phyloP scores from a whole-genome alignment of 805 yeast genomes.

The Ogataea polymorpha region DNA sequence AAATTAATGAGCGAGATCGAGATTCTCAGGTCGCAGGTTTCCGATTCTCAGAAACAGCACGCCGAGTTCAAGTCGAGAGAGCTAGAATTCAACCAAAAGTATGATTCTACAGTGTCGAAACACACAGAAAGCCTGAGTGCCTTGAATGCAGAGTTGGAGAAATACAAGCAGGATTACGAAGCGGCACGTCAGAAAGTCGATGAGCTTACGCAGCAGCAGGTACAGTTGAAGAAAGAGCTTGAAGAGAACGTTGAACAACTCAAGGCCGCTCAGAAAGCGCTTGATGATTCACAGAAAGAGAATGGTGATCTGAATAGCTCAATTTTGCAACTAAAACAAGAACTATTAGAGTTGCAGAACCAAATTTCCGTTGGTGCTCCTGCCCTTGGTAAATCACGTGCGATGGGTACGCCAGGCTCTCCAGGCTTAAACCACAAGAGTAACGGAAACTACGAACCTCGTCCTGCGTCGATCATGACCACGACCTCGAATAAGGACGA shows the following conservation, averaged over 20 bases:
- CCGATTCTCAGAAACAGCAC: slow-evolving; percentile 51
- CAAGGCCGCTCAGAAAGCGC: slow-evolving; percentile 54
- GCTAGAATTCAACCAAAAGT: slow-evolving; percentile 45
- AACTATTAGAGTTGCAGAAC: slow-evolving; percentile 32
- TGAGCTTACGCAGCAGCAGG: slow-evolving; percentile 58
- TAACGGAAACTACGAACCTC: slow-evolving; percentile 41
- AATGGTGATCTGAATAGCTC: slow-evolving; percentile 65
- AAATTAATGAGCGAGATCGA: slow-evolving; percentile 61
- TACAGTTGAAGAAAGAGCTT: slow-evolving; percentile 61
- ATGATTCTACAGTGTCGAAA: slow-evolving; percentile 42
- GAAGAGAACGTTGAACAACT: slow-evolving; percentile 59
- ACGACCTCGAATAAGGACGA: slow-evolving; percentile 44
- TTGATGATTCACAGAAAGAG: slow-evolving; percentile 57
- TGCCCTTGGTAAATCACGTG: slow-evolving; percentile 14
- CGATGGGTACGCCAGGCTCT: slow-evolving; percentile 27
- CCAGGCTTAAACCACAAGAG: slow-evolving; percentile 17
- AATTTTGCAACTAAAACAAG: slow-evolving; percentile 51
- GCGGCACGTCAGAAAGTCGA: slow-evolving; percentile 58
- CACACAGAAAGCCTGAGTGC: slow-evolving; percentile 47
- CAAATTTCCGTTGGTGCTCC: slow-evolving; percentile 25
- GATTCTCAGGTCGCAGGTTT: slow-evolving; percentile 47
- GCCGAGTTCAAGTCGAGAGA: slow-evolving; percentile 55
- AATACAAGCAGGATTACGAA: slow-evolving; percentile 54
- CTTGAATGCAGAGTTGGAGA: slow-evolving; percentile 53
- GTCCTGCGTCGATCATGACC: slow-evolving; percentile 63